Base-by-base conservation (phyloP, 2,329 filamentous ascomycete genomes). In the Parastagonospora nodorum region DNA sequence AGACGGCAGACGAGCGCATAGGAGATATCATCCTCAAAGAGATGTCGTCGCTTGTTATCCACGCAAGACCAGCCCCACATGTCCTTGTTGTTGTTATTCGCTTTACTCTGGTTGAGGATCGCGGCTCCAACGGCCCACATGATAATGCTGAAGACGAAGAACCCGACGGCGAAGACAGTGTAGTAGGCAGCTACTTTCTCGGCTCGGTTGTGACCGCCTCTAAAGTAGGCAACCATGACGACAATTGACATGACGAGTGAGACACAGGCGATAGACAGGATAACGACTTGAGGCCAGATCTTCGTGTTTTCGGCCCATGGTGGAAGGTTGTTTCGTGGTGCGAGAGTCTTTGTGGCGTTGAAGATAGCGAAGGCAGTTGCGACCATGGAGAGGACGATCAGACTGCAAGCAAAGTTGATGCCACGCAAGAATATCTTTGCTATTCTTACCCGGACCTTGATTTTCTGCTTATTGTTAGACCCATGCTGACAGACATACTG, bases 51-150 rank as follows among this genome's bases (percentile, higher is more conserved):
- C 59, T 87, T 85, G 74, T 97, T 97, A 67, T 96, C 84, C 50
- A 92, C 88, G 74, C 94, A 99, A n/a, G 91, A 86, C 94, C 94
- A 99, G 52, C 93, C 92, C 94, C 94, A 99, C 75, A 99, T 84
- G 74, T 99, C 94, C 75, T 96, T 86, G 68, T 89, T 89, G 58
- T 84, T 78, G 68, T 84, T 85, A 69, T 83, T 89, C 66, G 85
- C 83, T 72, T 88, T 89, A 50, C 86, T 85, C 65, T 88, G 84
- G 72, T 97, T 92, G 66, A 97, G 84, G 49, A 96, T 77, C 51
- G 87, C 90, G 33, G 92, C 92, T 29, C 90, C 92, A 30, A 94
- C 80, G 47, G 88, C 87, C 94, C 94, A 99, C 81, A 99, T 90
- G 67, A 95, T 77, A 74, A 96, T 88, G 72, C 89, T 94, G 75